These are phyloP conservation scores for Elasticomyces elasticus DNA, from an alignment of 495 filamentous ascomycete species.

Conservation along the genomic window DNA sequence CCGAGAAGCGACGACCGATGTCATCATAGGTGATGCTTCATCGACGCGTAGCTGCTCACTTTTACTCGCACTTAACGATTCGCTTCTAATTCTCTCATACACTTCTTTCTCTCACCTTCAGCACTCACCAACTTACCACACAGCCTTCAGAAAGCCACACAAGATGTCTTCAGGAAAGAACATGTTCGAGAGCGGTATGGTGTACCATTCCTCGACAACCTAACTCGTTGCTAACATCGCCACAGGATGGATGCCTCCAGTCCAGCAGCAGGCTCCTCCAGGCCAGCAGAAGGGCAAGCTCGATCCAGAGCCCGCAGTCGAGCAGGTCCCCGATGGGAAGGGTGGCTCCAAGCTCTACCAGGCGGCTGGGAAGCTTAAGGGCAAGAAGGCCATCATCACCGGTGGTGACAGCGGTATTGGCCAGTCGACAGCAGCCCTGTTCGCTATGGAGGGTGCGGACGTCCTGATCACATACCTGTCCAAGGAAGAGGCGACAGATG, in stretches of 20 bases:
- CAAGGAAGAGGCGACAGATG: slow-evolving; percentile 61
- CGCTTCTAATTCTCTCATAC: too few species aligned
- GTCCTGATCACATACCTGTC: slow-evolving; percentile 65
- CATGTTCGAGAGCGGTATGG: slow-evolving; percentile 46
- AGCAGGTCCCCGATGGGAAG: slow-evolving; percentile 59
- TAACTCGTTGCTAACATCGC: slow-evolving; percentile 5
- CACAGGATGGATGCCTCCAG: slow-evolving; percentile 57
- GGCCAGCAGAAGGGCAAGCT: slow-evolving; percentile 55
- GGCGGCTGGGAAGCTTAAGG: slow-evolving; percentile 65
- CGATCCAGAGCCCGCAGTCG: slow-evolving; percentile 51
- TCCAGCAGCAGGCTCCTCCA: slow-evolving; percentile 58
- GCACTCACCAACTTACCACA: background rate
- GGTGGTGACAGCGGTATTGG: slow-evolving; percentile 79
- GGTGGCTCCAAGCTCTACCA: slow-evolving; percentile 66
- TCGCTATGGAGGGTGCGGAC: slow-evolving; percentile 74
- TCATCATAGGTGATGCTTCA: too few species aligned
- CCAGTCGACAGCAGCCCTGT: slow-evolving; percentile 65
- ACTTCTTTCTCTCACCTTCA: background rate
- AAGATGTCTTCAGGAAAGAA: slow-evolving; percentile 25
- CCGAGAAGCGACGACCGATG: too few species aligned
- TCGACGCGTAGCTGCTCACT: too few species aligned
- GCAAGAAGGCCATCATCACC: slow-evolving; percentile 69
- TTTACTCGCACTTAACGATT: too few species aligned
- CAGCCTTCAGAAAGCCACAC: background rate
- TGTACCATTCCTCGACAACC: background rate